Conservation (phyloP, 164 flowering plant species). For the Platanus orientalis region DNA sequence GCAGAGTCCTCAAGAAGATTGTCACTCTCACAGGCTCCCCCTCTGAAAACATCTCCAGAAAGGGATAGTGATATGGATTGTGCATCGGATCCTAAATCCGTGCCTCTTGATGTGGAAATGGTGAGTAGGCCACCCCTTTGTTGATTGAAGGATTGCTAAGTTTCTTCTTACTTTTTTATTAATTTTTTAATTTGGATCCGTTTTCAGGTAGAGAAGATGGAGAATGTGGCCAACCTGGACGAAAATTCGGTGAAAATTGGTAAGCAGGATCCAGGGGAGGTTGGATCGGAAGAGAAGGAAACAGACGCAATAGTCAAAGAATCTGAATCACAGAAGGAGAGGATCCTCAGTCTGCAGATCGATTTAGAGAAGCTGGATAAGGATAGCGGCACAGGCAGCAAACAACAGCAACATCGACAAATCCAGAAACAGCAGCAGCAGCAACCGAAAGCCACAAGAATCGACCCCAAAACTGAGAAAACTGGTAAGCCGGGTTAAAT, state of each 20-base stretch:
- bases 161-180: background rate
- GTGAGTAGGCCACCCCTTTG: slow-evolving; percentile 32
- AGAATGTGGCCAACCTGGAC: slow-evolving; percentile 26
- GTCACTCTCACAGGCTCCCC: slow-evolving; percentile 44
- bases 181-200: background rate
- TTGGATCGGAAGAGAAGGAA: slow-evolving; percentile 29
- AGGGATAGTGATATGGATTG: slow-evolving; percentile 43
- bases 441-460: slow-evolving; percentile 20
- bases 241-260: slow-evolving; percentile 22
- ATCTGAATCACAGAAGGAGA: slow-evolving; percentile 36
- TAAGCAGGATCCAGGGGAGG: slow-evolving; percentile 20
- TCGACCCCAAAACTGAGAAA: slow-evolving; percentile 44
- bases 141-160: background rate
- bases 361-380: slow-evolving; percentile 57
- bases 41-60: slow-evolving; percentile 63
- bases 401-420: slow-evolving; percentile 14
- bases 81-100: slow-evolving; percentile 33
- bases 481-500: slow-evolving; percentile 35
- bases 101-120: slow-evolving; percentile 33
- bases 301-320: slow-evolving; percentile 25
- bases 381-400: slow-evolving; percentile 24
- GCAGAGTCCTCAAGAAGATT: background rate
- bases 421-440: slow-evolving; percentile 14
- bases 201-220: slow-evolving; percentile 32
- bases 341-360: slow-evolving; percentile 45